Percentiles rank a stretch among this genome's conserved stretches.
Evolutionary conservation across 108 stramenopile species (phyloP).

Genomic region (Discostella stelligeroides): DNA sequence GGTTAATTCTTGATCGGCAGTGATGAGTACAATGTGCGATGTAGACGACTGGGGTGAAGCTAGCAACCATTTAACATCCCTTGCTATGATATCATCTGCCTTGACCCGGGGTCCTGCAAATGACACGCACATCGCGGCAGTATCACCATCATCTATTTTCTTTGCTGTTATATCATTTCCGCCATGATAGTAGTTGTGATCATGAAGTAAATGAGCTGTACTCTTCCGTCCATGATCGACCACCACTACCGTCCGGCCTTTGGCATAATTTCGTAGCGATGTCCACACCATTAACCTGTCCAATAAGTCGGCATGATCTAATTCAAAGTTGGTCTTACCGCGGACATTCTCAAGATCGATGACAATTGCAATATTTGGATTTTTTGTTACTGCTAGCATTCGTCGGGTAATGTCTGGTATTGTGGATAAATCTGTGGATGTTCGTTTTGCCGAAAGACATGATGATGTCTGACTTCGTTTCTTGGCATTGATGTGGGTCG

Average conservation of each 20-base stretch:
- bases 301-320: slow-evolving; percentile 59
- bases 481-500: no score
- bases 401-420: slow-evolving; percentile 29
- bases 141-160: neutral
- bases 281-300: slow-evolving; percentile 51
- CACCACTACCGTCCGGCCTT: slow-evolving; percentile 43
- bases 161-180: neutral
- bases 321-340: slow-evolving; percentile 64
- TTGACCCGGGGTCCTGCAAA: slow-evolving; percentile 65
- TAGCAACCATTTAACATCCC: slow-evolving; percentile 40
- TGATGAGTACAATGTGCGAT: slow-evolving; percentile 56
- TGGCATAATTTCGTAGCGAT: slow-evolving; percentile 29
- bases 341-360: slow-evolving; percentile 74
- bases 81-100: slow-evolving; percentile 75
- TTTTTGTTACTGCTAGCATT: slow-evolving; percentile 23
- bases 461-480: slow-evolving; percentile 3
- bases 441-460: neutral
- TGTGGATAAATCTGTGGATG: neutral
- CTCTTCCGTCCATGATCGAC: slow-evolving; percentile 65
- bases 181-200: neutral
- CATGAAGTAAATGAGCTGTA: slow-evolving; percentile 47
- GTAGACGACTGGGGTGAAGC: slow-evolving; percentile 11
- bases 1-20: slow-evolving; percentile 59
- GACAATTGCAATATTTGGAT: slow-evolving; percentile 35
- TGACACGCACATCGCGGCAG: slow-evolving; percentile 27